Conservation (phyloP, 2,329 filamentous ascomycete genomes). For the Xylariaceae sp. region DNA sequence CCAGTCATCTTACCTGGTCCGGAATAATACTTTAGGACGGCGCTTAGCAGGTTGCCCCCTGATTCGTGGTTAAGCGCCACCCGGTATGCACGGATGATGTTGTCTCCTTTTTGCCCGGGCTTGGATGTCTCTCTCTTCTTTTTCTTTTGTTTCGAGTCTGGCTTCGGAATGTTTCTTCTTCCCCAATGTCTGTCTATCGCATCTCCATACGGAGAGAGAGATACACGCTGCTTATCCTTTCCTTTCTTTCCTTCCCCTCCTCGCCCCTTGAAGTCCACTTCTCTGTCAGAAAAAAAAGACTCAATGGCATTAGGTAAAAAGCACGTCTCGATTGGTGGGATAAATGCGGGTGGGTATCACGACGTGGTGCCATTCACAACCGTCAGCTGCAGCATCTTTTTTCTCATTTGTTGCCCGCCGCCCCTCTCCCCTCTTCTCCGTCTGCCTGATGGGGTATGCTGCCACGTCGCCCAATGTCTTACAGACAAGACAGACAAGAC, state of each 20-base stretch:
- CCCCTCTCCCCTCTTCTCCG: background rate
- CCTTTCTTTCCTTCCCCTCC: background rate
- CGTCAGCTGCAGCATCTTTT: conserved; percentile 2
- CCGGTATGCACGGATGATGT: background rate
- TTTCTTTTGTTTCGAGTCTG: background rate
- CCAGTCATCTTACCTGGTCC: background rate
- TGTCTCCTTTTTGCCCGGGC: background rate
- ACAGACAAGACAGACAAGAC: background rate
- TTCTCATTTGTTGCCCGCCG: conserved; percentile 6
- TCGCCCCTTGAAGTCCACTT: background rate
- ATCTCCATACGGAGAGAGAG: too few species aligned
- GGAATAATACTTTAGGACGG: background rate
- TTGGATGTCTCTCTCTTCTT: too few species aligned
- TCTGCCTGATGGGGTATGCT: background rate
- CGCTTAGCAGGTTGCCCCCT: conserved; percentile 12
- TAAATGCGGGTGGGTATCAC: background rate
- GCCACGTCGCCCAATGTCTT: conserved; percentile 10
- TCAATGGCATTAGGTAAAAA: background rate
- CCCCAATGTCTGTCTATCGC: too few species aligned
- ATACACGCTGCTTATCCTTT: background rate
- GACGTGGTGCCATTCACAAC: conserved; percentile 12
- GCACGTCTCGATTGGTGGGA: background rate
- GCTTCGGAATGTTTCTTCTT: too few species aligned
- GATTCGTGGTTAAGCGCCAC: conserved; percentile 19
- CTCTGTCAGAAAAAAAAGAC: background rate